Conservation (phyloP, 2,329 filamentous ascomycete species). For the Scedosporium boydii region DNA sequence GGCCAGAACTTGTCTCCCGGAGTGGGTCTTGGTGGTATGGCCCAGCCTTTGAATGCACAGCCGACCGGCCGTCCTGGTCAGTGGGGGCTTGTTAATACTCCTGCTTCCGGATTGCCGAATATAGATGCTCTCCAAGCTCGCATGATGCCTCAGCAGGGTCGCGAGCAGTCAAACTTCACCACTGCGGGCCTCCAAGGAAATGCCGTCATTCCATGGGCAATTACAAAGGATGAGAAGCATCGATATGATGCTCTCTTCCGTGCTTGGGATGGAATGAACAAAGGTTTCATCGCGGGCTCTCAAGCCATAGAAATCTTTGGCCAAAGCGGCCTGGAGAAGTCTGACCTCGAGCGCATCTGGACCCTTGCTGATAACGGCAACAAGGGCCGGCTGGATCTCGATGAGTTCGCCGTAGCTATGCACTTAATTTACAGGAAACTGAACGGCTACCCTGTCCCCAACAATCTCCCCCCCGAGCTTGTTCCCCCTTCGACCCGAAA, state of each 20-base stretch:
- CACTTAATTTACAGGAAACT: conserved; percentile 96
- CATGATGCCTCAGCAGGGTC: conserved; percentile 95
- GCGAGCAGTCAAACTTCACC: conserved; percentile 74
- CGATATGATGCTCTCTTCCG: conserved; percentile 92
- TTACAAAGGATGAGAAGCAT: conserved; percentile 97
- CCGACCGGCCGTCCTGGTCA: conserved; percentile 89
- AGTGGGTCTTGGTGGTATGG: conserved; percentile 49
- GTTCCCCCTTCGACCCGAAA: conserved; percentile 92
- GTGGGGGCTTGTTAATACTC: conserved; percentile 97
- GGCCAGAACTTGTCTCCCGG: conserved; percentile 41
- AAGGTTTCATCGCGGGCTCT: conserved; percentile 84
- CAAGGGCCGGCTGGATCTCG: conserved; percentile 85
- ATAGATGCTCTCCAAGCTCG: conserved; percentile 86
- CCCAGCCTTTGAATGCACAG: conserved; percentile 71
- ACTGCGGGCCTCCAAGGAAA: conserved; percentile 84
- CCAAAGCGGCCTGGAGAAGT: conserved; percentile 85
- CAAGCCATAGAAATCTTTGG: conserved; percentile 96
- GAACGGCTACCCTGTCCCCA: conserved; percentile 89
- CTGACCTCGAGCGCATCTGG: conserved; percentile 88
- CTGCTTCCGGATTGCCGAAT: conserved; percentile 79
- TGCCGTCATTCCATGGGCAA: conserved; percentile 94
- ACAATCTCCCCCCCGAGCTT: conserved; percentile 79
- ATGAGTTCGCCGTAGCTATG: conserved; percentile 98
- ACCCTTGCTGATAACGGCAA: conserved; percentile 90
- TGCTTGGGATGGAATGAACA: conserved; percentile 91